Evolutionary conservation across 331 rosid genomes (phyloP).

Genomic region (Quercus tomentella): DNA sequence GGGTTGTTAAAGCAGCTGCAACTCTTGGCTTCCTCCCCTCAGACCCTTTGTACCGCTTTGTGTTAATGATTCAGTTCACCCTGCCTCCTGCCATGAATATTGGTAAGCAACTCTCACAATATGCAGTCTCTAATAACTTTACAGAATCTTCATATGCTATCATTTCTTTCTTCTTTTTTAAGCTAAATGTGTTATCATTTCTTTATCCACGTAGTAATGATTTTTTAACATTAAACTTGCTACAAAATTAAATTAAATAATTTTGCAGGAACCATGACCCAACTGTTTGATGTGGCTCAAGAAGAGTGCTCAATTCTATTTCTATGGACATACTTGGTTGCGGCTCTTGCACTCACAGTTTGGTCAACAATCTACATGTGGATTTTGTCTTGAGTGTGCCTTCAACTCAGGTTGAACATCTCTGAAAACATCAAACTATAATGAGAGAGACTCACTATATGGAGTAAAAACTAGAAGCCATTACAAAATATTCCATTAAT

Average conservation of each 20-base stretch:
- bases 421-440: neutral
- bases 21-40: slow-evolving; percentile 51
- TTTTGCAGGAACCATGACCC: slow-evolving; percentile 77
- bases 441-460: neutral
- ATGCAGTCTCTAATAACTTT: neutral
- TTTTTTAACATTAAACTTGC: neutral
- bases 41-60: slow-evolving; percentile 67
- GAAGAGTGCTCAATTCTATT: slow-evolving; percentile 88
- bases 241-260: neutral
- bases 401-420: neutral
- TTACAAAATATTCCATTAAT: neutral
- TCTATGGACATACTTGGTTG: slow-evolving; percentile 73
- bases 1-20: slow-evolving; percentile 51
- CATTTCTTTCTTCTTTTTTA: neutral
- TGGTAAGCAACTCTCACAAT: slow-evolving; percentile 34
- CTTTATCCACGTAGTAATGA: neutral
- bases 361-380: slow-evolving; percentile 82
- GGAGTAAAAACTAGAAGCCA: neutral
- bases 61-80: slow-evolving; percentile 70
- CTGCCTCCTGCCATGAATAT: slow-evolving; percentile 96
- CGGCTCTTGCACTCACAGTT: slow-evolving; percentile 63
- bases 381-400: slow-evolving; percentile 37
- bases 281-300: slow-evolving; percentile 74
- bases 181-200: slow-evolving; percentile 4
- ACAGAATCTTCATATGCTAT: too few relatives aligned